A percentile compares a stretch with the other conserved stretches of the same genome.
Conservation (phyloP, 139 green algal genomes). For the Haematococcus sp. region DNA sequence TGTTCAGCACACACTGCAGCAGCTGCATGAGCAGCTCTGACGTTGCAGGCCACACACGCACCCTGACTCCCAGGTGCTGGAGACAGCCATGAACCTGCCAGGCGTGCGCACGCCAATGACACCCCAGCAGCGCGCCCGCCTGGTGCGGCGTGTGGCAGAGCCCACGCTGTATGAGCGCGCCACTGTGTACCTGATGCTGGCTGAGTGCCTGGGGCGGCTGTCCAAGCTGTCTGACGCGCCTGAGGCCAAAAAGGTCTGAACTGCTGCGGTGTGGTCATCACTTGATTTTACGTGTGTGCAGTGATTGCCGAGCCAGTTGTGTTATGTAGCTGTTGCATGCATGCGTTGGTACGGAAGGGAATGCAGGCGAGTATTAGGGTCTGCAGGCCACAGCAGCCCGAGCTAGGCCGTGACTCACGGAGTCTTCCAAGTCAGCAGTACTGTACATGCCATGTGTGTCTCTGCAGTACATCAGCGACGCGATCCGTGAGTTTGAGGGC, state of each 20-base stretch:
- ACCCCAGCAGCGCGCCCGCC: constrained; percentile 31
- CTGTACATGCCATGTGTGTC: no score
- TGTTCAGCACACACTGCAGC: no score
- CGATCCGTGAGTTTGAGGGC: constrained; percentile 62
- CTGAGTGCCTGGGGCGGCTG: constrained; percentile 45
- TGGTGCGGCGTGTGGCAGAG: constrained; percentile 19
- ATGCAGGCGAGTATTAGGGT: no score
- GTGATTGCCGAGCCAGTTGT: neutral
- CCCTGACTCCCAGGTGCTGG: constrained; percentile 47
- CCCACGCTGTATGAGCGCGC: constrained; percentile 57
- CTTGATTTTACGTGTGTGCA: neutral
- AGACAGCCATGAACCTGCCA: constrained; percentile 56
- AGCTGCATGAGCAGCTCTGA: no score
- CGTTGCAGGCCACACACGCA: no score
- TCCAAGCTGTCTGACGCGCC: constrained; percentile 56
- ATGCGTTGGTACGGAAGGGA: neutral
- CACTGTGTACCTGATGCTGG: constrained; percentile 67
- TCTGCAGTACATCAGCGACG: constrained; percentile 60
- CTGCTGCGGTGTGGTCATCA: neutral
- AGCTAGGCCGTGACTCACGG: neutral
- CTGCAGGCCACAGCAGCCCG: neutral
- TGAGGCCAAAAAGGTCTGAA: constrained; percentile 65
- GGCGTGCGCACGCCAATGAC: constrained; percentile 45
- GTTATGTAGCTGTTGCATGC: neutral
- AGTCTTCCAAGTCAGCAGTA: neutral